phyloP scores from a whole-genome alignment of 2,329 filamentous ascomycete genomes.

The Penicillium corylophilum region DNA sequence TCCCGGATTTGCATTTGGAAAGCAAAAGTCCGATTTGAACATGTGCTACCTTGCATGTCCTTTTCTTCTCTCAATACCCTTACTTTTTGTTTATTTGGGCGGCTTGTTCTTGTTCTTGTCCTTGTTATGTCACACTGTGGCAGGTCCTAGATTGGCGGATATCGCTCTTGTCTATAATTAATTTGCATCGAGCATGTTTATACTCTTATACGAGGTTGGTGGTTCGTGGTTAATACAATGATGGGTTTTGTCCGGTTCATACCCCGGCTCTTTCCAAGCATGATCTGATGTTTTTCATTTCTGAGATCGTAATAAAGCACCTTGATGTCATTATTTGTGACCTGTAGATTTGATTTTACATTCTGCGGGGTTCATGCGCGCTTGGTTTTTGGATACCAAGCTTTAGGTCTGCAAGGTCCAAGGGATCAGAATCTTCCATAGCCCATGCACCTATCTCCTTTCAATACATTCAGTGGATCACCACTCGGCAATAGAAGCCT shows the following conservation, averaged over 20 bases:
- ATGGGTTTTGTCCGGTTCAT: neutral
- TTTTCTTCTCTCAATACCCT: slow-evolving; percentile 20
- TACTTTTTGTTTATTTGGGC: slow-evolving; percentile 11
- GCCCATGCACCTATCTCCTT: neutral
- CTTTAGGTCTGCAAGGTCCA: neutral
- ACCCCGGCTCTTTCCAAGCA: neutral
- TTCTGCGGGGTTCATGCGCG: neutral
- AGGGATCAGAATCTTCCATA: neutral
- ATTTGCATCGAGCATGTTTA: slow-evolving; percentile 16
- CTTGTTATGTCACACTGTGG: neutral
- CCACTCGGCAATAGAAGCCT: neutral
- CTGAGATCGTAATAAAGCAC: neutral
- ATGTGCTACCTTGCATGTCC: slow-evolving; percentile 1
- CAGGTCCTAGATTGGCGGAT: slow-evolving; percentile 5
- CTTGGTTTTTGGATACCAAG: neutral
- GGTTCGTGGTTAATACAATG: neutral
- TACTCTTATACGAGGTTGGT: slow-evolving; percentile 4
- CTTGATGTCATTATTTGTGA: neutral
- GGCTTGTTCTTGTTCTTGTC: neutral
- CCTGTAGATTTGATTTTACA: neutral
- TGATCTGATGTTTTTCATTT: neutral
- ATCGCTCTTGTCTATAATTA: slow-evolving; percentile 13
- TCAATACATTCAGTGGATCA: neutral
- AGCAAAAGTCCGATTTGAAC: neutral
- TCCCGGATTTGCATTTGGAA: neutral